Evolutionary conservation across 2,329 filamentous ascomycete species (phyloP), one percentile per base, ranked within the genome.

Genomic region (Sarocladium brachiariae): DNA sequence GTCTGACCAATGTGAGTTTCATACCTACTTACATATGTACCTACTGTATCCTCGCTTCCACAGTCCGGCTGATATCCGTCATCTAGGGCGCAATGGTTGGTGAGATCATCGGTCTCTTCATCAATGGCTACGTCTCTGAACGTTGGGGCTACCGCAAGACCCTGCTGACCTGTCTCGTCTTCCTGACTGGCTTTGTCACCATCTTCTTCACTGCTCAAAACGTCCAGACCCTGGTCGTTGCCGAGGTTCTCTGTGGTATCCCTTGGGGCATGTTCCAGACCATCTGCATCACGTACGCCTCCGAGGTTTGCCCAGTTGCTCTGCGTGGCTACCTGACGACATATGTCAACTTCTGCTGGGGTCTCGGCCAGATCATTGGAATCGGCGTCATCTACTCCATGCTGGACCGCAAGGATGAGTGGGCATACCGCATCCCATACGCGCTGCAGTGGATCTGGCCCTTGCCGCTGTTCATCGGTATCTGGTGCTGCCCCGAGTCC

Each of bases 401-500:
- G 74, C 68, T 87, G 33, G 68, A 75, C 60, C 77, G 84, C 39
- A 63, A 77, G 4, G 83, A 87, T 57, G 73, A 87, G 63, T 86
- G 81, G 81, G 78, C 81, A 0, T 86, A 84, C 64, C 75, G 82
- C 41, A 84, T 86, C 51, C 85, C 86, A 1, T 88, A 85, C 56
- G 84, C 78, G 1, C 69, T 89, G 35, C 86, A 89, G 68, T 89
- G 86, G 85, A 86, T 89, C 72, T 89, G 84, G 84, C 84, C 85
- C 0, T 63, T 85, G 6, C 83, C 84, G 2, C 72, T 88, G 7
- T 74, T 82, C 43, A 66, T 86, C 50, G 83, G 80, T 53, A 81
- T 88, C 56, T 79, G 68, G 58, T 81, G 87, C 51, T 84, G 84
- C 1, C 86, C 84, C 10, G 83, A 87, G 63, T 84, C 78, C 14